These are phyloP conservation scores for Pyricularia pennisetigena DNA, from an alignment of 2,329 filamentous ascomycete species.

Conservation along the genomic window DNA sequence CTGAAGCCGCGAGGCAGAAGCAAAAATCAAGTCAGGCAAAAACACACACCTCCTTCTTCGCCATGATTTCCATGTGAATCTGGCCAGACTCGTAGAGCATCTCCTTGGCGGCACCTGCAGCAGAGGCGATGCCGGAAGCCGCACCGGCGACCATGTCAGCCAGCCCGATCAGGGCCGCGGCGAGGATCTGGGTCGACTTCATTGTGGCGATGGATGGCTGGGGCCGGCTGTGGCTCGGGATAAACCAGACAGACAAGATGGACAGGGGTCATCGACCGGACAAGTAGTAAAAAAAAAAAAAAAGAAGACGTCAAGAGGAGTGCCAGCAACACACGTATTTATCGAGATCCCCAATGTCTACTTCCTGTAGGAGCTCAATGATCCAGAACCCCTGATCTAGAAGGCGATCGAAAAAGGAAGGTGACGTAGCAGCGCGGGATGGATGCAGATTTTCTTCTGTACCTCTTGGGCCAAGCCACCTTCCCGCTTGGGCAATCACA, in stretches of 20 bases:
- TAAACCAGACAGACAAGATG: not conserved
- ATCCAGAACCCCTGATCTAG: not conserved
- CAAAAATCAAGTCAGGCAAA: not conserved
- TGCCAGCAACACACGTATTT: not conserved
- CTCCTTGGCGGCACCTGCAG: not conserved
- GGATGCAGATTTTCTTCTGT: not conserved
- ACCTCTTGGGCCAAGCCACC: not conserved
- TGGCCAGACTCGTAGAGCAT: not conserved
- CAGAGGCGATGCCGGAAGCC: not conserved
- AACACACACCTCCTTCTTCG: not conserved
- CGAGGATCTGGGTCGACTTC: not conserved
- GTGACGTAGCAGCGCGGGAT: not conserved
- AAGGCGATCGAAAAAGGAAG: not conserved
- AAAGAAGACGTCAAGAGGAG: too few relatives aligned
- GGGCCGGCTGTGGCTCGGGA: not conserved
- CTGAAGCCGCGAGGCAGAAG: not conserved
- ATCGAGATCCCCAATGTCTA: not conserved
- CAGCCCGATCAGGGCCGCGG: not conserved
- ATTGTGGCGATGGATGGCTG: not conserved
- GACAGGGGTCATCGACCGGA: not conserved
- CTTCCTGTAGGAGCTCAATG: not conserved
- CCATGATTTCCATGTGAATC: not conserved
- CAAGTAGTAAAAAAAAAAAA: not conserved
- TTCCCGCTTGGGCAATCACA: not conserved
- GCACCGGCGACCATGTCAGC: not conserved